These are phyloP conservation scores for Myxozyma nipponensis DNA, from an alignment of 805 yeast species.

Conservation along the genomic window DNA sequence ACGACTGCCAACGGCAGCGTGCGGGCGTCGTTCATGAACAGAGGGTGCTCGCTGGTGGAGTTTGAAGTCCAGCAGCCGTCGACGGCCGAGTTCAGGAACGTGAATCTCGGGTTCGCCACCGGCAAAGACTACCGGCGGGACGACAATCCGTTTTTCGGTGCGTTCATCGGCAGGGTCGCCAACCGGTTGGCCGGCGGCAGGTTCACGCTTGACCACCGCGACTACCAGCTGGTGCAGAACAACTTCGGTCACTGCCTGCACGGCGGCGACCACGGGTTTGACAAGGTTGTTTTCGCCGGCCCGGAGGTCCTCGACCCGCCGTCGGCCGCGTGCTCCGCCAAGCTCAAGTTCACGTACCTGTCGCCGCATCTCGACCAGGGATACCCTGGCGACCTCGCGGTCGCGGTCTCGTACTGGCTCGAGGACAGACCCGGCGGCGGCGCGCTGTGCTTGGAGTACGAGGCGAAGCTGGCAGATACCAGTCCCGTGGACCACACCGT, in stretches of 20 bases:
- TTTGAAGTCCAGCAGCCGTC: conserved; percentile 7
- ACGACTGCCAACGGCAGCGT: conserved; percentile 17
- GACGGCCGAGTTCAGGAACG: conserved; percentile 8
- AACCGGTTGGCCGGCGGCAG: conserved; percentile 52
- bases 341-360: conserved; percentile 40
- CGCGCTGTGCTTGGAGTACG: conserved; percentile 50
- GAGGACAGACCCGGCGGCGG: conserved; percentile 34
- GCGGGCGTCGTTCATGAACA: conserved; percentile 20
- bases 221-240: conserved; percentile 44
- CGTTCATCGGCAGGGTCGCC: conserved; percentile 63
- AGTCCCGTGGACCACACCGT: conserved; percentile 44
- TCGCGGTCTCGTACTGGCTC: conserved; percentile 47
- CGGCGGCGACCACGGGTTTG: conserved; percentile 53
- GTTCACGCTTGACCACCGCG: conserved; percentile 42
- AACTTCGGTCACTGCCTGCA: conserved; percentile 48
- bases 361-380: conserved; percentile 52
- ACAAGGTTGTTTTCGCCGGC: conserved; percentile 50
- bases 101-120: conserved; percentile 9
- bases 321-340: conserved; percentile 33
- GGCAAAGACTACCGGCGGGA: conserved; percentile 29
- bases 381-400: conserved; percentile 56
- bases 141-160: conserved; percentile 54
- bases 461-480: conserved; percentile 39
- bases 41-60: conserved; percentile 15
- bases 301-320: conserved; percentile 43